These are phyloP conservation scores for Spiromastix sp. DNA, from an alignment of 2,329 filamentous ascomycete species.

Conservation along the genomic window DNA sequence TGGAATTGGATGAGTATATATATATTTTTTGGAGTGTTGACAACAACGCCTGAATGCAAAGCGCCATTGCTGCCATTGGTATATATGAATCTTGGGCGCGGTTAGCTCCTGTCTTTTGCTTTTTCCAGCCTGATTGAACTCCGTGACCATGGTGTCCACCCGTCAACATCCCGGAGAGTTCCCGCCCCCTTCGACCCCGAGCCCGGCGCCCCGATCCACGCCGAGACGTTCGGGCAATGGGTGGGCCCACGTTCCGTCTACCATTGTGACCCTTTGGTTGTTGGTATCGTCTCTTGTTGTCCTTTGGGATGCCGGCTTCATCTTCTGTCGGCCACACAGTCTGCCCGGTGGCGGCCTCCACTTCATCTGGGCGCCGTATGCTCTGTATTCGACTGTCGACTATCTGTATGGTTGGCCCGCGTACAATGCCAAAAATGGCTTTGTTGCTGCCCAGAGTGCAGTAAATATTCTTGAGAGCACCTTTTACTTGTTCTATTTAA, in stretches of 20 bases:
- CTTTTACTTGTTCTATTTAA: conserved; percentile 55
- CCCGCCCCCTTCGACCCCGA: conserved; percentile 23
- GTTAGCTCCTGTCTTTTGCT: too few relatives aligned
- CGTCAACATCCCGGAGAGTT: conserved; percentile 45
- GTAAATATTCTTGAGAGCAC: conserved; percentile 60
- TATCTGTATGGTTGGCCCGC: conserved; percentile 72
- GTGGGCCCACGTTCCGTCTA: conserved; percentile 51
- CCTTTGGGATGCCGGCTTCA: conserved; percentile 69
- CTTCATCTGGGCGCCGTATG: conserved; percentile 64
- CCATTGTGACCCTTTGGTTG: conserved; percentile 59
- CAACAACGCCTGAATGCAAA: too few relatives aligned
- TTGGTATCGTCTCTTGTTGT: conserved; percentile 66
- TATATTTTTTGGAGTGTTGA: too few relatives aligned
- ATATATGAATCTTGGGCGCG: too few relatives aligned
- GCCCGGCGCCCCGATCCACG: conserved; percentile 13
- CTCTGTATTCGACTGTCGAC: conserved; percentile 69
- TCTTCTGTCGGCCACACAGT: conserved; percentile 66
- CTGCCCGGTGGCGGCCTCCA: conserved; percentile 71
- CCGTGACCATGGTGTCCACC: conserved; percentile 43
- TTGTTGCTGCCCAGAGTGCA: conserved; percentile 62
- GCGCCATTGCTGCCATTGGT: too few relatives aligned
- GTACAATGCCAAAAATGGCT: conserved; percentile 58
- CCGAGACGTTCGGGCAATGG: too few relatives aligned
- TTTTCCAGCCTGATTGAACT: too few relatives aligned
- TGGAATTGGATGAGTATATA: too few relatives aligned